Evolutionary conservation across 1,139 yeast species (phyloP).

Genomic region (Trichomonascaceae sp.): DNA sequence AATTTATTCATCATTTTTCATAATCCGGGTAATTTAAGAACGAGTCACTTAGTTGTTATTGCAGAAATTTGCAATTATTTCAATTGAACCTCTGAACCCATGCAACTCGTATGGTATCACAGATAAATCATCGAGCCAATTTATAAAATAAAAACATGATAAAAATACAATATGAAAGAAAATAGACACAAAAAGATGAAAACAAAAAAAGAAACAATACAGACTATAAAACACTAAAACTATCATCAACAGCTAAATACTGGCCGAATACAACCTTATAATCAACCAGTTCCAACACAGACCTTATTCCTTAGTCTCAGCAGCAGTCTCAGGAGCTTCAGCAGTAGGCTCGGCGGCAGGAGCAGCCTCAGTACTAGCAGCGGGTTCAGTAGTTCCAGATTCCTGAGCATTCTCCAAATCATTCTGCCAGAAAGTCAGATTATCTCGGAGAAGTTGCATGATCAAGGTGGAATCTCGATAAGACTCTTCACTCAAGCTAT

Average conservation of each 20-base stretch:
- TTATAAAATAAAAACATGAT: too few species aligned
- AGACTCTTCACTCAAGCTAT: conserved; percentile 95
- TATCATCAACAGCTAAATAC: background rate
- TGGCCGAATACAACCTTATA: background rate
- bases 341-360: conserved; percentile 14
- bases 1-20: background rate
- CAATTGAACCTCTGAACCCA: background rate
- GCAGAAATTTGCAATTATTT: background rate
- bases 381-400: conserved; percentile 34
- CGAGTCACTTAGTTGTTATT: background rate
- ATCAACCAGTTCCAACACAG: background rate
- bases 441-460: conserved; percentile 98
- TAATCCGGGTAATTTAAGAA: background rate
- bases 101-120: background rate
- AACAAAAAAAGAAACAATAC: background rate
- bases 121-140: background rate
- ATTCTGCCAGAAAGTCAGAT: conserved; percentile 96
- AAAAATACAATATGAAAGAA: background rate
- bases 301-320: conserved; percentile 7
- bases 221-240: background rate
- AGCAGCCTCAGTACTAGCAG: conserved; percentile 15
- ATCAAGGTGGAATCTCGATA: conserved; percentile 97
- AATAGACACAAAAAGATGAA: background rate
- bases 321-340: conserved; percentile 8
- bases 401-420: conserved; percentile 72